Evolutionary conservation across 805 yeast genomes (phyloP).

Genomic region (Cyberlindnera misumaiensis): DNA sequence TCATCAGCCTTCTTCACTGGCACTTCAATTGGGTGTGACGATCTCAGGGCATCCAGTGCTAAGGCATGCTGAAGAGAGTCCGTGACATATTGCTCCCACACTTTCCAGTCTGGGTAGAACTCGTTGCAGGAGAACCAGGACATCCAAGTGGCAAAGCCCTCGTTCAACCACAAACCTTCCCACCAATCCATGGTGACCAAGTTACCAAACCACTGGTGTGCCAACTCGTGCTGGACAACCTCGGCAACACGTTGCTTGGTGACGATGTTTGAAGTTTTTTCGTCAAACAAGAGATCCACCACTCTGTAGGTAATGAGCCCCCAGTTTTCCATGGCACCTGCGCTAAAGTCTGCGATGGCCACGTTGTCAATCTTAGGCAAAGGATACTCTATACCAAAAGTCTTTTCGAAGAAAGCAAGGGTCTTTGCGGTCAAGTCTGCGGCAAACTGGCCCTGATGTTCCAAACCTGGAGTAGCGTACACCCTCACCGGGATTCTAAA

Average conservation of each 20-base stretch:
- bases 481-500: constrained; percentile 74
- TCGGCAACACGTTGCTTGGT: constrained; percentile 74
- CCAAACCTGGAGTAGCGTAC: constrained; percentile 74
- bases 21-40: constrained; percentile 82
- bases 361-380: constrained; percentile 78
- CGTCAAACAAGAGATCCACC: constrained; percentile 67
- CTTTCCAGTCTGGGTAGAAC: constrained; percentile 79
- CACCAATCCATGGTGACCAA: constrained; percentile 90
- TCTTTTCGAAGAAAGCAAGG: constrained; percentile 62
- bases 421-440: constrained; percentile 73
- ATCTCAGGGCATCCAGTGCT: constrained; percentile 67
- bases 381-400: constrained; percentile 71
- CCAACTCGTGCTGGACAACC: constrained; percentile 83
- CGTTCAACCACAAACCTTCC: constrained; percentile 87
- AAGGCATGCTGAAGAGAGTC: constrained; percentile 73
- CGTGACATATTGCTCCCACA: constrained; percentile 77
- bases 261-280: constrained; percentile 55
- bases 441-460: constrained; percentile 62
- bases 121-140: constrained; percentile 79
- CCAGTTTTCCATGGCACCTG: constrained; percentile 90
- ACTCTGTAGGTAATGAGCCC: constrained; percentile 77
- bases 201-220: constrained; percentile 91
- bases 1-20: constrained; percentile 74
- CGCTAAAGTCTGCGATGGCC: constrained; percentile 77
- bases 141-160: constrained; percentile 89